phyloP scores from a whole-genome alignment of 495 filamentous ascomycete species.

The Cercophora samala region DNA sequence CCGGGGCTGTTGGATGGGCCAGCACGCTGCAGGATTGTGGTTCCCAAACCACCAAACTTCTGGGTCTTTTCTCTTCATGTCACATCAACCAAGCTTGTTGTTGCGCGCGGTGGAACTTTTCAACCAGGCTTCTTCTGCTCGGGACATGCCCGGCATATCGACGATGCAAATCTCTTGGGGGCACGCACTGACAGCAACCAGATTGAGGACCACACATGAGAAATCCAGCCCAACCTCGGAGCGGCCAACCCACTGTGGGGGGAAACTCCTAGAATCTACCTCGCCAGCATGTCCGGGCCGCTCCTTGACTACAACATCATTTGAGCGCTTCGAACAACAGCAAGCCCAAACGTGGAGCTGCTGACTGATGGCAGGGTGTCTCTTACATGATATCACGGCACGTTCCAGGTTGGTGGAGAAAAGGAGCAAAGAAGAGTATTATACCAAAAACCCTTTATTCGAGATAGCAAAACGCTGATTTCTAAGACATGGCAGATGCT shows the following conservation, averaged over 20 bases:
- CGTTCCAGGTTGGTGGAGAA: not conserved
- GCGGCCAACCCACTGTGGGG: not conserved
- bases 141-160: not conserved
- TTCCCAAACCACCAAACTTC: not conserved
- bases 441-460: not conserved
- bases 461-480: not conserved
- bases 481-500: not conserved
- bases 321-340: not conserved
- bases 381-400: conserved; percentile 2
- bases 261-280: not conserved
- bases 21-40: not conserved
- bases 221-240: not conserved
- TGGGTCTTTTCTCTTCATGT: not conserved
- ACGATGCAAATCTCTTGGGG: not conserved
- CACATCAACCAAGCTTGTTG: not conserved
- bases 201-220: not conserved
- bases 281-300: not conserved
- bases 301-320: not conserved
- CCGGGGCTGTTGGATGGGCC: not conserved
- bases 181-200: not conserved
- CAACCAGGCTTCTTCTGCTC: not conserved
- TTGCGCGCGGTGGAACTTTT: not conserved
- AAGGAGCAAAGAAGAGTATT: not conserved
- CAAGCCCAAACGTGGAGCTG: not conserved
- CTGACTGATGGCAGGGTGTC: conserved; percentile 8